phyloP scores from a whole-genome alignment of 2,329 filamentous ascomycete species.

The Ceratocystis eucalypticola region DNA sequence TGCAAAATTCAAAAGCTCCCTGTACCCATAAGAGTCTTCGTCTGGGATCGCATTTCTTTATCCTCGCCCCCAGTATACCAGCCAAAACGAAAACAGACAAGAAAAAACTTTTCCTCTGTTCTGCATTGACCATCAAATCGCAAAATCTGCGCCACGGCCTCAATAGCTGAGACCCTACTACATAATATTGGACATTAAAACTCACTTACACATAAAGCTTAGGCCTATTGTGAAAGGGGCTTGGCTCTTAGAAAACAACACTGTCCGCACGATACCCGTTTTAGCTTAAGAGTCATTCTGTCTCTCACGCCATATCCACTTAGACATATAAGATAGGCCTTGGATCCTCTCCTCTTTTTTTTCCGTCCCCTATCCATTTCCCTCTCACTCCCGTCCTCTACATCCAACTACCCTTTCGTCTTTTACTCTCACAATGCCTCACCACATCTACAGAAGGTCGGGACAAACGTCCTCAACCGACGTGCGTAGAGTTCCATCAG shows the following conservation, averaged over 20 bases:
- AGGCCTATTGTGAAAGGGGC: constrained; percentile 5
- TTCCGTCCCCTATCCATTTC: background rate
- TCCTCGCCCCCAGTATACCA: background rate
- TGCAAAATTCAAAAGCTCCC: background rate
- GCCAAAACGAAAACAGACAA: constrained; percentile 1
- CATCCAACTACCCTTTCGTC: constrained; percentile 2
- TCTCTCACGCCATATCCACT: constrained; percentile 8
- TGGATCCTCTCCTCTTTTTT: constrained; percentile 10
- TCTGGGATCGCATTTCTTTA: background rate
- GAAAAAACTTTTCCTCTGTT: constrained; percentile 14
- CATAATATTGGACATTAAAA: constrained; percentile 6
- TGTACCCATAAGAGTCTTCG: background rate
- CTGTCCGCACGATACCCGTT: constrained; percentile 5
- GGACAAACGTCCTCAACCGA: constrained; percentile 42
- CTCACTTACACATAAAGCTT: constrained; percentile 12
- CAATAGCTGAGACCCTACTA: constrained; percentile 4
- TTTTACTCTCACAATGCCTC: constrained; percentile 34
- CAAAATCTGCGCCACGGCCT: constrained; percentile 8
- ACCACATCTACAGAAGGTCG: constrained; percentile 41
- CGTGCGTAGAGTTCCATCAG: constrained; percentile 35
- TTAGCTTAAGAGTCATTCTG: constrained; percentile 9
- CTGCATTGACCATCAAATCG: constrained; percentile 13
- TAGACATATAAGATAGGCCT: constrained; percentile 18
- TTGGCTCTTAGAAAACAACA: constrained; percentile 2
- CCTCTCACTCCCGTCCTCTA: background rate